Conservation (phyloP, 345 rosid species). For the Melaleuca alternifolia region DNA sequence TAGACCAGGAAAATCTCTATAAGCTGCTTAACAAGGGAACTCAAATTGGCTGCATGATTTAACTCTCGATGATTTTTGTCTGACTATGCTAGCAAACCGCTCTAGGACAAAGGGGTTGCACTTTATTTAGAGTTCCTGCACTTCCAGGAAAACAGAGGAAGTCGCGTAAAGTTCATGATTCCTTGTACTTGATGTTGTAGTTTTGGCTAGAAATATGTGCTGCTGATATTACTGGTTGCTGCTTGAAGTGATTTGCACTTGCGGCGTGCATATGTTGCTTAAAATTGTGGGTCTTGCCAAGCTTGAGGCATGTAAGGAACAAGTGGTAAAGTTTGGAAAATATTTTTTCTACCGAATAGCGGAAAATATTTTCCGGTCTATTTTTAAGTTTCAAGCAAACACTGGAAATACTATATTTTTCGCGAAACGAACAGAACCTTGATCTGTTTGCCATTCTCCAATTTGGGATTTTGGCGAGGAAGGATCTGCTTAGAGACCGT, state of each 20-base stretch:
- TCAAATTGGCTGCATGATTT: background rate
- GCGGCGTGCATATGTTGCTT: background rate
- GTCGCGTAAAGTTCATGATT: slow-evolving; percentile 30
- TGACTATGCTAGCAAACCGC: background rate
- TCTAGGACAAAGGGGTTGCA: background rate
- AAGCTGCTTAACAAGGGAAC: background rate
- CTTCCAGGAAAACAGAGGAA: slow-evolving; percentile 12
- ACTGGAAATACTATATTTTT: too few species aligned
- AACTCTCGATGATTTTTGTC: background rate
- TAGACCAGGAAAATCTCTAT: background rate
- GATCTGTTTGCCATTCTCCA: background rate
- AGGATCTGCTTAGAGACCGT: background rate
- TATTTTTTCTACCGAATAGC: too few species aligned
- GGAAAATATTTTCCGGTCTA: too few species aligned
- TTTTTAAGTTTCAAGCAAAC: too few species aligned
- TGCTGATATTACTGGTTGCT: background rate
- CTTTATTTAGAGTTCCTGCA: background rate
- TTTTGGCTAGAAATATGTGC: background rate
- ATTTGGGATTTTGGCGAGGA: background rate
- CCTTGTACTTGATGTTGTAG: background rate
- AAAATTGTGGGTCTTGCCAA: too few species aligned
- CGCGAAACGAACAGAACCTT: too few species aligned
- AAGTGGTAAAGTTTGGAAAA: too few species aligned
- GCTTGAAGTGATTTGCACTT: background rate
- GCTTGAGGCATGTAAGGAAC: too few species aligned